phyloP scores from a whole-genome alignment of 2,329 filamentous ascomycete species.

The Kalmusia sp. region DNA sequence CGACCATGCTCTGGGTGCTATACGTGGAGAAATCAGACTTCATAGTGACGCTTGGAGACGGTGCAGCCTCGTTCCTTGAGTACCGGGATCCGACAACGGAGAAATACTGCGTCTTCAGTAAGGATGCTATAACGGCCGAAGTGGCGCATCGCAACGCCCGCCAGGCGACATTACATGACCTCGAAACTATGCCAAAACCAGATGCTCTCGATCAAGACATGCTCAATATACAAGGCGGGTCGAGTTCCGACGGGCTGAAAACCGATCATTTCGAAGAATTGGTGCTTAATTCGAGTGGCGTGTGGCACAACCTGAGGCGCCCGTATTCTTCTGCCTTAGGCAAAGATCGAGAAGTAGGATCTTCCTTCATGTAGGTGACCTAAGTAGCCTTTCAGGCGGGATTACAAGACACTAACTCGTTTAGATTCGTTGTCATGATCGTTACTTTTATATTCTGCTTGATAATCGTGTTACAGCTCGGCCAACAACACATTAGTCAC shows the following conservation, averaged over 20 bases:
- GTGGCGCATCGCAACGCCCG: not conserved
- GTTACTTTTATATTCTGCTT: not conserved
- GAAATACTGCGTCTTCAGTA: slow-evolving; percentile 7
- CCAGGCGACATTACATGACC: not conserved
- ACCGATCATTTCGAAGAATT: not conserved
- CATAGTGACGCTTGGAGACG: slow-evolving; percentile 24
- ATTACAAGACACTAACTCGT: not conserved
- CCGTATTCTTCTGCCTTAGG: not conserved
- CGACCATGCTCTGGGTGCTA: slow-evolving; percentile 16
- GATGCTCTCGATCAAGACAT: not conserved
- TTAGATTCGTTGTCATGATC: not conserved
- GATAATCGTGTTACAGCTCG: not conserved
- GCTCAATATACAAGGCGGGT: too few relatives aligned
- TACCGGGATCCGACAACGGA: slow-evolving; percentile 9
- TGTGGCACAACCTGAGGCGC: not conserved
- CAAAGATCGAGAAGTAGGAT: slow-evolving; percentile 6
- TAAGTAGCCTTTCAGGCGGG: too few relatives aligned
- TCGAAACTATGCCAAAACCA: not conserved
- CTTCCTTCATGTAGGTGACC: slow-evolving; percentile 5
- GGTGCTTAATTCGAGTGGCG: not conserved
- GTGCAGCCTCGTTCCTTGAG: slow-evolving; percentile 19
- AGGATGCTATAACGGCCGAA: not conserved
- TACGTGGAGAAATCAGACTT: slow-evolving; percentile 7
- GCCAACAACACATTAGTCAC: not conserved
- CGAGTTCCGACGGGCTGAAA: not conserved